Conservation (phyloP, 2,329 filamentous ascomycete genomes). For the Colletotrichum acutatum region DNA sequence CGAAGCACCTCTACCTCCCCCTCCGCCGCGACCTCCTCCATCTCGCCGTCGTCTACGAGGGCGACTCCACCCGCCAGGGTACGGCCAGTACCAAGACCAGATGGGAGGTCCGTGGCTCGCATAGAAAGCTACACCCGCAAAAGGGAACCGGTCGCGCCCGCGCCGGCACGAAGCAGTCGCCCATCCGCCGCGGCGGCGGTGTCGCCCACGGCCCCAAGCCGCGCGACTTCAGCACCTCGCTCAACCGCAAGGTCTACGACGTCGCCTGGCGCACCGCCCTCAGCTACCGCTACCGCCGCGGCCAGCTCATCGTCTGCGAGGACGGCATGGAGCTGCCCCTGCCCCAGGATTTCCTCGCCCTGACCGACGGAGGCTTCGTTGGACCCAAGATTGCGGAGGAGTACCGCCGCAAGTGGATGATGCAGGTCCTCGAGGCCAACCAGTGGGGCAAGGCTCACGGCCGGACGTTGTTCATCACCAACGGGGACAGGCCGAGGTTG, state of each 20-base stretch:
- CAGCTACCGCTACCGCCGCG: constrained; percentile 88
- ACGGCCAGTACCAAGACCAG: constrained; percentile 87
- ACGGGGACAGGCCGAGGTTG: constrained; percentile 68
- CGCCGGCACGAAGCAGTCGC: constrained; percentile 82
- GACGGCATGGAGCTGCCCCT: constrained; percentile 76
- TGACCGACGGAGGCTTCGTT: constrained; percentile 51
- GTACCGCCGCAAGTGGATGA: constrained; percentile 71
- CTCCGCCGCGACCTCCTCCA: constrained; percentile 93
- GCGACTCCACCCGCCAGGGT: constrained; percentile 86
- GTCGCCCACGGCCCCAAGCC: constrained; percentile 92
- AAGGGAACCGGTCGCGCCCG: constrained; percentile 88
- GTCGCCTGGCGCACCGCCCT: constrained; percentile 94
- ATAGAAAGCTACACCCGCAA: constrained; percentile 83
- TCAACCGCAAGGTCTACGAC: constrained; percentile 93
- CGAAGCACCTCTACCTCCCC: constrained; percentile 86
- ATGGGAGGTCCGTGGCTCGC: constrained; percentile 84
- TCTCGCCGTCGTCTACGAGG: constrained; percentile 91
- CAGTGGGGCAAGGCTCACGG: constrained; percentile 75
- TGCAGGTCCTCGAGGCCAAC: constrained; percentile 76
- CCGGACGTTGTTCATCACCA: constrained; percentile 81
- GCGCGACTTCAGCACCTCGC: constrained; percentile 85
- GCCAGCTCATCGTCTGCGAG: constrained; percentile 87
- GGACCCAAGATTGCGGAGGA: constrained; percentile 63
- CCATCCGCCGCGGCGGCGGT: constrained; percentile 85
- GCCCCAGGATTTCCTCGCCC: constrained; percentile 59